Percentiles rank a stretch among this genome's conserved stretches.
phyloP scores from a whole-genome alignment of 1,284 basidiomycete species.

The Anthracocystis walkeri region DNA sequence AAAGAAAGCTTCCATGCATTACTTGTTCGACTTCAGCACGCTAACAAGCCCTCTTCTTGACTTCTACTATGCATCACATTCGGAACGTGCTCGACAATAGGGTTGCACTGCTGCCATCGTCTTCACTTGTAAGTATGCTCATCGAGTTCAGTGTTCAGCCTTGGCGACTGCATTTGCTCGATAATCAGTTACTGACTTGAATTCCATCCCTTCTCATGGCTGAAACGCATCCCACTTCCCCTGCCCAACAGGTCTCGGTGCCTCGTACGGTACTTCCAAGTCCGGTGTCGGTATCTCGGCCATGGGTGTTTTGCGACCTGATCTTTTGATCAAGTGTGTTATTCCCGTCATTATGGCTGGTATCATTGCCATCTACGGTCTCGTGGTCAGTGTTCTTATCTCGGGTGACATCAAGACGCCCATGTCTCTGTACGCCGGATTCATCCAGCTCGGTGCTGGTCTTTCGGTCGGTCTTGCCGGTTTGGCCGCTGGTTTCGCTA shows the following conservation, averaged over 20 bases:
- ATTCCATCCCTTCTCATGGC: too few species aligned
- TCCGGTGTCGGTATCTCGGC: constrained; percentile 98
- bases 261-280: constrained; percentile 96
- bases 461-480: constrained; percentile 91
- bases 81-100: constrained; percentile 70
- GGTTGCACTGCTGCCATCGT: constrained; percentile 96
- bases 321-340: constrained; percentile 97
- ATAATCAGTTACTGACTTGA: constrained; percentile 9
- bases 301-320: constrained; percentile 92
- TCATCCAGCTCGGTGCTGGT: constrained; percentile 93
- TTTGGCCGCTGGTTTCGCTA: constrained; percentile 96
- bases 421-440: constrained; percentile 80
- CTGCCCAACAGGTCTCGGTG: constrained; percentile 77
- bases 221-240: neutral
- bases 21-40: neutral
- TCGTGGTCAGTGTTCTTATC: constrained; percentile 74
- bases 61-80: neutral
- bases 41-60: neutral
- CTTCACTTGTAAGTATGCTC: constrained; percentile 86
- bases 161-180: neutral
- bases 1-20: neutral
- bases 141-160: neutral
- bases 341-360: constrained; percentile 99
- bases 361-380: constrained; percentile 83
- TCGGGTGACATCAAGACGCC: constrained; percentile 71